Base-by-base conservation (phyloP, 73 alveolate genomes). In the Paramecium tetraurelia region DNA sequence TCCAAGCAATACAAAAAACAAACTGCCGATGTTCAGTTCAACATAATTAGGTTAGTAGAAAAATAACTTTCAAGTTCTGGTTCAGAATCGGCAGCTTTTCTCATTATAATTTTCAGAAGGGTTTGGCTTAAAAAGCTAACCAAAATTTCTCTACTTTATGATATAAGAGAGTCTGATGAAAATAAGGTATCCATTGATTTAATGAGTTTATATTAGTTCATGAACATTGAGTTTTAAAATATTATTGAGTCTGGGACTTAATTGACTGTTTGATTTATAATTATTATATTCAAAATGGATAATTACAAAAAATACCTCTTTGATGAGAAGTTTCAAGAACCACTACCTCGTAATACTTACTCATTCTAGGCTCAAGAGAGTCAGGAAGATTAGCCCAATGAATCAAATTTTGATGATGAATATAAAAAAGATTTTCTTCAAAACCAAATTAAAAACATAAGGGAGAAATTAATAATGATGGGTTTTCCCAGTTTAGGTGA, bases 401-500 rank as follows among this genome's bases (percentile, higher is more conserved):
- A 80, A 40, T 38, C 46, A 31, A 41, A 80, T 12, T 80, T 80
- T 80, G 90, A 80, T 44, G 90, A 44, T 46, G 90, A 80, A 18
- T 80, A 41, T 5, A 80, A 41, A 16, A 80, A 22, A 80, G 70
- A 41, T 80, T 46, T 24, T 43, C 24, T 80, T 14, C 24, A 80
- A 48, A 48, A 40, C 8, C 33, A 80, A 80, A 31, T 80, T 7
- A 80, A 48, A 80, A 46, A 24, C n/a, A 10, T 80, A 0, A 80
- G 24, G 14, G 90, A 80, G n/a, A 80, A 80, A 43, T 24, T 80
- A 8, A 35, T 48, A 4, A 80, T 80, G 90, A 80, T 80, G 75
- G 90, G 90, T 14, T 80, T 44, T 44, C 90, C 90, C 20, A 36
- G 27, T 31, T 20, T 80, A 1, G 90, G 90, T 8, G 90, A 80